Percentiles rank a stretch among this genome's conserved stretches.
phyloP scores from a whole-genome alignment of 139 green algal species.

The Chlorella sp. region DNA sequence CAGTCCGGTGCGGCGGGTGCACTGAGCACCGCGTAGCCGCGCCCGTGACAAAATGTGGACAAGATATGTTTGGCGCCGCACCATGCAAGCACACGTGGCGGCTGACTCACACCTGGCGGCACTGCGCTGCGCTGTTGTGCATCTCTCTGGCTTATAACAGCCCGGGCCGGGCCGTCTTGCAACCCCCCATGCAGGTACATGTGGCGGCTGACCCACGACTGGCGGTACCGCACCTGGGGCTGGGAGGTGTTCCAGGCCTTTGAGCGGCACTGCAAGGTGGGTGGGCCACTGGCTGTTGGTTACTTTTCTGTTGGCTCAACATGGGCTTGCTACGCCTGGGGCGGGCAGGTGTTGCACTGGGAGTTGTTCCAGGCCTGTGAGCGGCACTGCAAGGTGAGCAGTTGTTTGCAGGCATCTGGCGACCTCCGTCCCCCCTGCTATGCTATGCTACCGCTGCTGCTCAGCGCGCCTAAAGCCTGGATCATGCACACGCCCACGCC shows the following conservation, averaged over 20 bases:
- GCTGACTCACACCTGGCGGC: too few species aligned
- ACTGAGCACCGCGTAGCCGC: too few species aligned
- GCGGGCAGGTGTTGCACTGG: not conserved
- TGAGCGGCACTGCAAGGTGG: conserved; percentile 59
- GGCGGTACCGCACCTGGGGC: conserved; percentile 71
- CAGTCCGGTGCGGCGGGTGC: too few species aligned
- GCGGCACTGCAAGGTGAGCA: not conserved
- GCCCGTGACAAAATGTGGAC: too few species aligned
- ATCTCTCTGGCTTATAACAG: too few species aligned
- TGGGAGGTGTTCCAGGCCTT: conserved; percentile 81
- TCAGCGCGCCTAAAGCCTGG: not conserved
- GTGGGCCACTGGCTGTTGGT: not conserved
- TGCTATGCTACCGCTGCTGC: too few species aligned
- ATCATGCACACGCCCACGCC: not conserved
- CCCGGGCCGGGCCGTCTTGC: too few species aligned
- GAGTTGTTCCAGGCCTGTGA: not conserved
- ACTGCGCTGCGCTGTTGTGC: too few species aligned
- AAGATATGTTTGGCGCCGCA: too few species aligned
- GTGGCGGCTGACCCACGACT: conserved; percentile 58
- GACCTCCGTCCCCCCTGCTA: too few species aligned
- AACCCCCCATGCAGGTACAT: conserved; percentile 4
- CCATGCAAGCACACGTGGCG: too few species aligned
- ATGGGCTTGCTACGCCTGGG: not conserved
- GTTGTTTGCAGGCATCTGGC: too few species aligned
- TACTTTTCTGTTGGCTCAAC: not conserved